Percentiles rank a stretch among this genome's conserved stretches.
Conservation (phyloP, 2,329 filamentous ascomycete species). For the Chaetomiaceae sp. region DNA sequence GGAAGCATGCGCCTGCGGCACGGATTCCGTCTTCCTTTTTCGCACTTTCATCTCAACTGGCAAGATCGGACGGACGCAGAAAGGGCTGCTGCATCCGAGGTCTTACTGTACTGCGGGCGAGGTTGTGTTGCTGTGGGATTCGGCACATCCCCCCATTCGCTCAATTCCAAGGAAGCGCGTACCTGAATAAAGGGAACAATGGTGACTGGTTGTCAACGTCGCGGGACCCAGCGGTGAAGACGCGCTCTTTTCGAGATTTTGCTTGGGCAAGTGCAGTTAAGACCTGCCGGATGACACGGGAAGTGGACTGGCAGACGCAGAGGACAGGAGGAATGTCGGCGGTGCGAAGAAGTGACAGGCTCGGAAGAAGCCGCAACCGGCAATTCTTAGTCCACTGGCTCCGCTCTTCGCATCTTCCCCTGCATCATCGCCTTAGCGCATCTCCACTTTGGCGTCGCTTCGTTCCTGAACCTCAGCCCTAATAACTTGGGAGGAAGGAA, state of each 20-base stretch:
- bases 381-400: neutral
- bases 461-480: neutral
- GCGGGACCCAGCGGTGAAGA: conserved; percentile 11
- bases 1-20: neutral
- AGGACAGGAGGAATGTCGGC: neutral
- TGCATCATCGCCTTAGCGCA: too few species aligned
- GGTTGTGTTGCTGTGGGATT: too few species aligned
- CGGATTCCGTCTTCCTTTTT: conserved; percentile 1
- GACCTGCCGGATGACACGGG: neutral
- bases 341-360: too few species aligned
- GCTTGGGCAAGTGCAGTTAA: neutral
- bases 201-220: neutral
- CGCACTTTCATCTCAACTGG: neutral
- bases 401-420: neutral
- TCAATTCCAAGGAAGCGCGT: neutral
- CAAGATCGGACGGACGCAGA: neutral
- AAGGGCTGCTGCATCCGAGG: neutral
- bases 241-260: neutral
- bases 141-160: neutral
- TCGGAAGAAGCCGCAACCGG: conserved; percentile 1
- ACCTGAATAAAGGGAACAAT: neutral
- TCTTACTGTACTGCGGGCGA: too few species aligned
- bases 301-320: neutral
- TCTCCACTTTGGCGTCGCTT: too few species aligned
- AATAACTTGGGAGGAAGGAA: too few species aligned